Percentiles rank a stretch among this genome's conserved stretches.
These are phyloP conservation scores for Coniosporium uncinatum DNA, from an alignment of 2,329 filamentous ascomycete species.

Conservation along the genomic window DNA sequence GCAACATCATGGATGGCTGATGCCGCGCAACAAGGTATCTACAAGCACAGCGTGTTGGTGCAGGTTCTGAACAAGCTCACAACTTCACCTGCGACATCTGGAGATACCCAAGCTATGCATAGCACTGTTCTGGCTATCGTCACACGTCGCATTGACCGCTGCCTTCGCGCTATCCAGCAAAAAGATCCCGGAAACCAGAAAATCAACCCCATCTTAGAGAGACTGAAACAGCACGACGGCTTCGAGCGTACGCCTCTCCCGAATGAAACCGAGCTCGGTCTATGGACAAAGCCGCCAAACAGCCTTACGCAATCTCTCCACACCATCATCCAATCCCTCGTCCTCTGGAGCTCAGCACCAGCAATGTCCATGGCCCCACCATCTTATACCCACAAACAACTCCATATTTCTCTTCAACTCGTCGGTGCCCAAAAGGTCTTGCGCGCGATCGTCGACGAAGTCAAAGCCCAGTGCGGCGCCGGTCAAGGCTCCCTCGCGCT, in stretches of 20 bases:
- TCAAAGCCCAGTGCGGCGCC: conserved; percentile 54
- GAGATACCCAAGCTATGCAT: conserved; percentile 67
- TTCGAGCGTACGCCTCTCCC: conserved; percentile 56
- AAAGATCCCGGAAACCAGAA: conserved; percentile 63
- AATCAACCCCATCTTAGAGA: conserved; percentile 62
- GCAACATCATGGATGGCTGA: conserved; percentile 67
- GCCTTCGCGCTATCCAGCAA: conserved; percentile 60
- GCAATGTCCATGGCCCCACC: conserved; percentile 47
- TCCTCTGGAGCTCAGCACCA: conserved; percentile 57
- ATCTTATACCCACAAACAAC: conserved; percentile 66
- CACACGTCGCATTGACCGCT: conserved; percentile 61
- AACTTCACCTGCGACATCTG: conserved; percentile 42
- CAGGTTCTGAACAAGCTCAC: conserved; percentile 68
- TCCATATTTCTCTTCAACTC: conserved; percentile 55
- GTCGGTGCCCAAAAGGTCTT: conserved; percentile 58
- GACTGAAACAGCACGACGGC: conserved; percentile 52
- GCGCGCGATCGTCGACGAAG: conserved; percentile 58
- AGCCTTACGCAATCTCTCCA: conserved; percentile 52
- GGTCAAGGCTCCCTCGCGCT: conserved; percentile 56
- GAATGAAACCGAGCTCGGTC: conserved; percentile 61
- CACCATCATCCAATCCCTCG: conserved; percentile 55
- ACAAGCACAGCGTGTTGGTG: conserved; percentile 62
- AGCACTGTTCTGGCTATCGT: conserved; percentile 66
- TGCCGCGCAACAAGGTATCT: conserved; percentile 61
- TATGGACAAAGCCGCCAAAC: conserved; percentile 53